Conservation (phyloP, 2,329 filamentous ascomycete genomes). For the Helicocarpus griseus region DNA sequence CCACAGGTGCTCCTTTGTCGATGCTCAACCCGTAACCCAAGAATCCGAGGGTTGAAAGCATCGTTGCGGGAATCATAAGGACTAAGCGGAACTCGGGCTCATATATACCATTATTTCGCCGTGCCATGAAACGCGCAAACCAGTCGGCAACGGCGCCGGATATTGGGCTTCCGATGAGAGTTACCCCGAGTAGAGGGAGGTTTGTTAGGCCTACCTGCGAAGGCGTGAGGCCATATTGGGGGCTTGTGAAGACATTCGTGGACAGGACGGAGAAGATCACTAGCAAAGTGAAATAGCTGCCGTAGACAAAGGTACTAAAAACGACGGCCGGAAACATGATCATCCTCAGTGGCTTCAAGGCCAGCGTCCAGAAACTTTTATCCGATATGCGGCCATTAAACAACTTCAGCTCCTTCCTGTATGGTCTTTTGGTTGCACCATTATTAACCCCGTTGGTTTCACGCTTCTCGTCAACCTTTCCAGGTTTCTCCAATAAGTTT, state of each 20-base stretch:
- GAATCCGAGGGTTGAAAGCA: constrained; percentile 28
- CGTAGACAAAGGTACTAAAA: constrained; percentile 28
- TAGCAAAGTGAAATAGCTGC: constrained; percentile 27
- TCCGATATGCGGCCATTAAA: constrained; percentile 8
- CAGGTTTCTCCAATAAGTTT: constrained; percentile 13
- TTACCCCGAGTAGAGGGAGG: constrained; percentile 21
- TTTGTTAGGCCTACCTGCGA: constrained; percentile 26
- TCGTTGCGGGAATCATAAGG: constrained; percentile 15
- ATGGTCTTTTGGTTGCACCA: constrained; percentile 1
- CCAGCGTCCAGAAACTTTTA: constrained; percentile 8
- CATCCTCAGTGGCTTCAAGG: constrained; percentile 19
- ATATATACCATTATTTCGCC: constrained; percentile 29
- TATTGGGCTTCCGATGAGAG: constrained; percentile 18
- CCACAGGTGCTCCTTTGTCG: constrained; percentile 19
- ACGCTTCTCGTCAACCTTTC: background rate
- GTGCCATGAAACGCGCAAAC: constrained; percentile 24
- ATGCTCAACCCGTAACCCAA: constrained; percentile 32
- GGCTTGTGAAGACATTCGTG: constrained; percentile 20
- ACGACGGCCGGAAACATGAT: constrained; percentile 24
- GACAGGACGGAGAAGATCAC: constrained; percentile 28
- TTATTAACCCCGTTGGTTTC: background rate
- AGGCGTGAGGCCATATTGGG: constrained; percentile 27
- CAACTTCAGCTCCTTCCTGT: constrained; percentile 2
- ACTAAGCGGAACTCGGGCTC: constrained; percentile 30
- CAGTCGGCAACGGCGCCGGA: constrained; percentile 21